Evolutionary conservation across 441 rosid genomes (phyloP), one percentile per base, ranked within the genome.

Genomic region (Melastoma candidum): DNA sequence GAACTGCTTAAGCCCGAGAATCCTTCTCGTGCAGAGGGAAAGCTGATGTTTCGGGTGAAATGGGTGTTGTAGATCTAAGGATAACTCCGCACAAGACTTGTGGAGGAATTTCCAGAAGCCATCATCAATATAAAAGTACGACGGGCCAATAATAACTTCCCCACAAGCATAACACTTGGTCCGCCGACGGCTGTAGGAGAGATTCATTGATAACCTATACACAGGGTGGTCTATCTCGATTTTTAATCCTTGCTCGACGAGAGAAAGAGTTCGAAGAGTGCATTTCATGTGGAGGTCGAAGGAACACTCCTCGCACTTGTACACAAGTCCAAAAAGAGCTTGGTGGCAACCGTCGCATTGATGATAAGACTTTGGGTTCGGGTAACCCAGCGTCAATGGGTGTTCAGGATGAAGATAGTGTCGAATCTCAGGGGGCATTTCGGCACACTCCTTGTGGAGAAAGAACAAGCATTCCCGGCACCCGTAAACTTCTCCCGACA

Each of bases 381-480:
- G 22, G 22, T 17, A 17, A 17, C 22, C 22, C 22, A 36, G 56
- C 8, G 3, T 53, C 14, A 71, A 67, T 26, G 63, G 48, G 49
- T 74, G 73, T 0, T 1, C 1, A 3, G 57, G 62, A 12, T 71
- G 67, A 48, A 49, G 4, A 0, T 56, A 53, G 7, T 68, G 65
- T 0, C 54, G 61, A n/a, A 68, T 45, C 39, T 52, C 45, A n/a
- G 10, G 13, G 0, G 68, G 73, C 1, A 64, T 43, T 12, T 47
- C 43, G 22, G 56, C 55, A 22, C 75, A 63, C 0, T 54, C 36
- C 39, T 52, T 47, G 47, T 71, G 71, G 0, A 54, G 29, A 65
- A 7, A 49, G 63, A 61, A 59, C 2, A 58, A 14, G 46, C 66
- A 63, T 48, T 3, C 27, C 1, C 24, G 27, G 25, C 65, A 59